Evolutionary conservation across 768 basidiomycete genomes (phyloP).

Genomic region (Mycena capillaripes): DNA sequence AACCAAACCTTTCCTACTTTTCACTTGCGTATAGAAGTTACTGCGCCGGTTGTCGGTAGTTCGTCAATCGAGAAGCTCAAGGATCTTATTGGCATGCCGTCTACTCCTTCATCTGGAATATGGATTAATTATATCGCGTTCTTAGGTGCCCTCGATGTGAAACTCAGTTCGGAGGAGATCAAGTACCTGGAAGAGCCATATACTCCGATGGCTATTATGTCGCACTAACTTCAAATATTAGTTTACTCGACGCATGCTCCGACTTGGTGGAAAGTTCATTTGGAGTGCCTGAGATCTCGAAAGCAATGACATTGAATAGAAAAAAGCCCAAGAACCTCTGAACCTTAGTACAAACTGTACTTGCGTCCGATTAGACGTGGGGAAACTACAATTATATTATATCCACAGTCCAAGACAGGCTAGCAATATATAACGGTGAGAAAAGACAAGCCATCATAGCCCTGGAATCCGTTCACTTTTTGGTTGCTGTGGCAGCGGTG

Average conservation of each 20-base stretch:
- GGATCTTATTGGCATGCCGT: not conserved
- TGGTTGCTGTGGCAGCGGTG: constrained; percentile 20
- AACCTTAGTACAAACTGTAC: not conserved
- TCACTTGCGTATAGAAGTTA: not conserved
- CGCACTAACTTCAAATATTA: no score
- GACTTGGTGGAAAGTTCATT: no score
- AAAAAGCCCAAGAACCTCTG: no score
- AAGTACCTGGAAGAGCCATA: constrained; percentile 13
- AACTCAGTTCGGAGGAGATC: constrained; percentile 7
- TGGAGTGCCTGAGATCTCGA: no score
- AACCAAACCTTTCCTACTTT: no score
- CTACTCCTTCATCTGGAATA: no score
- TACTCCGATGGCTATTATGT: not conserved
- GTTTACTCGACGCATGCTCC: no score
- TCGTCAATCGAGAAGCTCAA: constrained; percentile 8
- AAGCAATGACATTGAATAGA: no score
- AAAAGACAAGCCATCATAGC: constrained; percentile 14
- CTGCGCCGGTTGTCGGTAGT: not conserved
- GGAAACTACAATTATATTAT: not conserved
- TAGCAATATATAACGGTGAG: not conserved
- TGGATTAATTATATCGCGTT: not conserved
- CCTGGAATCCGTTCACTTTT: constrained; percentile 34
- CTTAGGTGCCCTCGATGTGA: constrained; percentile 11
- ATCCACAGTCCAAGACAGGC: constrained; percentile 12
- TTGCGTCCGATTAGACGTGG: no score